phyloP scores from a whole-genome alignment of 2,329 filamentous ascomycete genomes.

The Endocalyx cinctus region DNA sequence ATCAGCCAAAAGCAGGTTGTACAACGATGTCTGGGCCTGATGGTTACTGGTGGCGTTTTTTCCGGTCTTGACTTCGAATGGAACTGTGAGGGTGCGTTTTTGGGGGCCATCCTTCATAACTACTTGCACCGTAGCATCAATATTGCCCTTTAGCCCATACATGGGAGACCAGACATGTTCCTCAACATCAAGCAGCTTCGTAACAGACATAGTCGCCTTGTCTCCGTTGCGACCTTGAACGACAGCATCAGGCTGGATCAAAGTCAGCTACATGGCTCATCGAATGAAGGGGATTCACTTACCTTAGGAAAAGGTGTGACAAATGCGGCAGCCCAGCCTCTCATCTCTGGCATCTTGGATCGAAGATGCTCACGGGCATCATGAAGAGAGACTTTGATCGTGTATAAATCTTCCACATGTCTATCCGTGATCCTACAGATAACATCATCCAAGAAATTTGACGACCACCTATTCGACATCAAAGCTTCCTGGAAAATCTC shows the following conservation, averaged over 20 bases:
- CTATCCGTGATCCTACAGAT: slow-evolving; percentile 67
- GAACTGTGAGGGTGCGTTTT: slow-evolving; percentile 70
- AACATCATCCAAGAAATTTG: slow-evolving; percentile 57
- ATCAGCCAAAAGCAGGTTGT: slow-evolving; percentile 87
- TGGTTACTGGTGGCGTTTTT: slow-evolving; percentile 78
- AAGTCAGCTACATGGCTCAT: slow-evolving; percentile 23
- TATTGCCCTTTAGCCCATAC: slow-evolving; percentile 96
- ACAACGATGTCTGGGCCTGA: slow-evolving; percentile 89
- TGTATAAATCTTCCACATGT: slow-evolving; percentile 85
- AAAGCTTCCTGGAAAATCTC: slow-evolving; percentile 93
- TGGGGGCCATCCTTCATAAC: slow-evolving; percentile 68
- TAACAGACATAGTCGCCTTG: slow-evolving; percentile 77
- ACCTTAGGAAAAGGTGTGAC: slow-evolving; percentile 67
- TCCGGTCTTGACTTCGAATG: slow-evolving; percentile 94
- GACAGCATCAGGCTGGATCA: slow-evolving; percentile 57
- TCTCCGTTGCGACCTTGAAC: slow-evolving; percentile 76
- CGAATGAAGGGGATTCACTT: slow-evolving; percentile 19
- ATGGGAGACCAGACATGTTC: slow-evolving; percentile 98
- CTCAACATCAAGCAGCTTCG: slow-evolving; percentile 91
- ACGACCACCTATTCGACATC: slow-evolving; percentile 76
- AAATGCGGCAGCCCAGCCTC: slow-evolving; percentile 79
- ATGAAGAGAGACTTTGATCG: slow-evolving; percentile 69
- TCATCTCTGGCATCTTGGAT: slow-evolving; percentile 77
- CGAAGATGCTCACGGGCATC: slow-evolving; percentile 75
- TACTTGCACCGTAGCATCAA: slow-evolving; percentile 93